phyloP scores from a whole-genome alignment of 176 grass and related monocot genomes.

The Otatea glauca region DNA sequence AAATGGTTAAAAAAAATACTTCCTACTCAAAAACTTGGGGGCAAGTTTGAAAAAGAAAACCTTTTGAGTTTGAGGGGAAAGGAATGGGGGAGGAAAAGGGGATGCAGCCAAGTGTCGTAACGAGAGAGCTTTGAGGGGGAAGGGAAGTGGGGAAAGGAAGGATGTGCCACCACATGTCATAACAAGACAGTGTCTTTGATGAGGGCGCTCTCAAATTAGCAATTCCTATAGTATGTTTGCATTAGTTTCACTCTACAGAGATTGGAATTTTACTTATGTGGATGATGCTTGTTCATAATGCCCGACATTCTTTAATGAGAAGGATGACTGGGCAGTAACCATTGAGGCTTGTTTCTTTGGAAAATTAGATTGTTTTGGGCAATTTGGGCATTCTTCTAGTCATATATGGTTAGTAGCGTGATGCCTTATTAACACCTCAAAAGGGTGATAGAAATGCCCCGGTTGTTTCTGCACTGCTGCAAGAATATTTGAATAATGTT shows the following conservation, averaged over 20 bases:
- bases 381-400: conserved; percentile 19
- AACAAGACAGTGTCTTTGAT: too few species aligned
- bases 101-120: too few species aligned
- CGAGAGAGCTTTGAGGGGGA: too few species aligned
- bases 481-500: not conserved
- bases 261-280: not conserved
- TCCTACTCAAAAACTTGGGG: too few species aligned
- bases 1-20: too few species aligned
- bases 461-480: not conserved
- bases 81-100: too few species aligned
- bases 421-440: not conserved
- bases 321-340: not conserved
- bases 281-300: not conserved
- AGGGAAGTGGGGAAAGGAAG: too few species aligned
- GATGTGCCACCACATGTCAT: too few species aligned
- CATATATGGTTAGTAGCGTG: not conserved
- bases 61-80: too few species aligned
- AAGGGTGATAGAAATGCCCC: not conserved
- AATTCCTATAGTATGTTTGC: not conserved
- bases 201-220: too few species aligned
- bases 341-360: not conserved
- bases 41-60: too few species aligned
- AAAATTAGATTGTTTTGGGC: not conserved
- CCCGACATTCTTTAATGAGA: not conserved
- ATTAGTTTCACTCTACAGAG: not conserved